Percentiles rank a stretch among this genome's conserved stretches.
phyloP scores from a whole-genome alignment of 805 yeast genomes.

The Lipomyces anomalus region DNA sequence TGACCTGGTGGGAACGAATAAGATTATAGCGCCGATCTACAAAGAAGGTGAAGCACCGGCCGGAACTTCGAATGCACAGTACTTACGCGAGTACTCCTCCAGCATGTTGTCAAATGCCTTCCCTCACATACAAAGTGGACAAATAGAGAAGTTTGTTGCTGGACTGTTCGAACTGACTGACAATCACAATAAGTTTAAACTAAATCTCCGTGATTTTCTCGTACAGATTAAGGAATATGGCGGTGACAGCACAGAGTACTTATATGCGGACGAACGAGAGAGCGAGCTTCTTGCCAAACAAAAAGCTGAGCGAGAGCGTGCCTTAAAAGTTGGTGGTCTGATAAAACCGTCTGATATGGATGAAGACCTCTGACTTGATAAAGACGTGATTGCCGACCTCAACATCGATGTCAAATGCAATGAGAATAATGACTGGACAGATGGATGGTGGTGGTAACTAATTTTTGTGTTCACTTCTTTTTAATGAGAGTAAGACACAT shows the following conservation, averaged over 20 bases:
- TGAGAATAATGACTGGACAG: constrained; percentile 4
- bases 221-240: constrained; percentile 94
- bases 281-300: constrained; percentile 63
- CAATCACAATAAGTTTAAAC: constrained; percentile 70
- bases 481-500: too few relatives aligned
- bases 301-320: constrained; percentile 69
- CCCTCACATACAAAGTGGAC: constrained; percentile 81
- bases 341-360: constrained; percentile 85
- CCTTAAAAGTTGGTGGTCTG: constrained; percentile 84
- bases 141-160: constrained; percentile 71
- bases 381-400: not conserved
- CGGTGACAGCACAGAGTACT: constrained; percentile 90
- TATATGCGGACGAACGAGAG: constrained; percentile 91
- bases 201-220: constrained; percentile 86
- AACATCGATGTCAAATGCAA: not conserved
- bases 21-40: constrained; percentile 73
- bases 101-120: constrained; percentile 82
- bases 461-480: not conserved
- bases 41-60: constrained; percentile 72
- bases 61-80: constrained; percentile 77
- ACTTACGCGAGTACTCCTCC: constrained; percentile 72
- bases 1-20: constrained; percentile 70
- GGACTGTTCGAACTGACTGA: constrained; percentile 66
- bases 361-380: constrained; percentile 13
- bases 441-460: constrained; percentile 8